phyloP scores from a whole-genome alignment of 306 rosid genomes.

The Hippophae rhamnoides region DNA sequence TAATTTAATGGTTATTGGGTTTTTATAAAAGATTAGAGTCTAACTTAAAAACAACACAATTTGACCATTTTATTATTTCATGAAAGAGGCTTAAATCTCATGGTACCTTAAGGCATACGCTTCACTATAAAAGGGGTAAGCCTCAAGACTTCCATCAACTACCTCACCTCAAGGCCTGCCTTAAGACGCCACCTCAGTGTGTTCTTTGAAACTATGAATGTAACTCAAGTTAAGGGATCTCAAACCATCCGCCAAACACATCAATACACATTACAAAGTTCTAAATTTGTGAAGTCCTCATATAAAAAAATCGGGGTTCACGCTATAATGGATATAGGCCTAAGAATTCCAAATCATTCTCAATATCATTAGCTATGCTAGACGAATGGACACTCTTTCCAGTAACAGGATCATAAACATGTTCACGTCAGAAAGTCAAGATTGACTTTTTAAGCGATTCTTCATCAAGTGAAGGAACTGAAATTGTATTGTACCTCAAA shows the following conservation, averaged over 20 bases:
- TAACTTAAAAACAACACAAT: too few species aligned
- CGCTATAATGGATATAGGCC: constrained; percentile 81
- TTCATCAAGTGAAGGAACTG: constrained; percentile 73
- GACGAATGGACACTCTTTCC: constrained; percentile 63
- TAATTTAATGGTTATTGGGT: too few species aligned
- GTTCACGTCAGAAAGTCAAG: constrained; percentile 72
- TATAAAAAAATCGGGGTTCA: constrained; percentile 4
- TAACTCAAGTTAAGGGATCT: constrained; percentile 51
- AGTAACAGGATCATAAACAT: constrained; percentile 61
- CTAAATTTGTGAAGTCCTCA: constrained; percentile 1
- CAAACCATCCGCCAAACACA: neutral
- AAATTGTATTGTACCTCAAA: constrained; percentile 59
- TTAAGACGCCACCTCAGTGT: too few species aligned
- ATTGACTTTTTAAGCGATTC: constrained; percentile 80
- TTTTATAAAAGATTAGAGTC: too few species aligned
- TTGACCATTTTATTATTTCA: too few species aligned
- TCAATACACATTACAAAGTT: constrained; percentile 5
- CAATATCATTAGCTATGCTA: constrained; percentile 32
- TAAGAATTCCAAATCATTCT: constrained; percentile 60
- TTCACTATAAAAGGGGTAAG: too few species aligned
- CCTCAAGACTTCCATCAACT: constrained; percentile 9
- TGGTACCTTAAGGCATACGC: too few species aligned
- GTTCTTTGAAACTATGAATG: constrained; percentile 32
- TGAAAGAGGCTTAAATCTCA: too few species aligned
- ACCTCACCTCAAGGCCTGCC: too few species aligned